These are phyloP conservation scores for Paramecium primaurelia DNA, from an alignment of 73 alveolate genomes.

Conservation along the genomic window DNA sequence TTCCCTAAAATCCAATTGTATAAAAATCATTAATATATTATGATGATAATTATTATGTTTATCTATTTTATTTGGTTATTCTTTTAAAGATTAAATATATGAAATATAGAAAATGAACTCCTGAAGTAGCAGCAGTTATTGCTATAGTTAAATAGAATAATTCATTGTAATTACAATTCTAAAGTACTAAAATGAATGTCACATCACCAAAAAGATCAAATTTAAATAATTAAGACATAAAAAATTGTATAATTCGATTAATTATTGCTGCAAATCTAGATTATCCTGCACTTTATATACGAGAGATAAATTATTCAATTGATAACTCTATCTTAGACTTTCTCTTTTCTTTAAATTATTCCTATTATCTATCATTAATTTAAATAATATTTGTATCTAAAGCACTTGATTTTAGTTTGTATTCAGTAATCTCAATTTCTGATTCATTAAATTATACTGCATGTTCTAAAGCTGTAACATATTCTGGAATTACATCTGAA, in stretches of 20 bases:
- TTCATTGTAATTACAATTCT: neutral
- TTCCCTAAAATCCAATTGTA: neutral
- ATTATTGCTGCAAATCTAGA: neutral
- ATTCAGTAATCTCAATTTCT: neutral
- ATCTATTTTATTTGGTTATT: neutral
- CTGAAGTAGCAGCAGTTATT: neutral
- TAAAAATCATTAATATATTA: neutral
- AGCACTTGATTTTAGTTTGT: neutral
- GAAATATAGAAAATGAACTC: neutral
- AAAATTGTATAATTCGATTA: neutral
- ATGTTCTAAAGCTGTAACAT: neutral
- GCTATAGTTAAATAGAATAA: neutral
- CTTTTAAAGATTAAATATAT: neutral
- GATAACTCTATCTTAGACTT: neutral
- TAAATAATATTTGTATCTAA: neutral
- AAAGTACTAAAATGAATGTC: neutral
- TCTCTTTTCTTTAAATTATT: neutral
- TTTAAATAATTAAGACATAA: neutral
- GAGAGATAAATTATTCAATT: neutral
- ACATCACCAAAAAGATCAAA: constrained; percentile 39
- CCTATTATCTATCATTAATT: neutral
- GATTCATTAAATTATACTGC: neutral
- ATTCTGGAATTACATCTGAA: neutral
- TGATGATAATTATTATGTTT: neutral
- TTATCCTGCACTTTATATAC: neutral